phyloP scores from a whole-genome alignment of 2,329 filamentous ascomycete species.

The Malbranchea cinnamomea region DNA sequence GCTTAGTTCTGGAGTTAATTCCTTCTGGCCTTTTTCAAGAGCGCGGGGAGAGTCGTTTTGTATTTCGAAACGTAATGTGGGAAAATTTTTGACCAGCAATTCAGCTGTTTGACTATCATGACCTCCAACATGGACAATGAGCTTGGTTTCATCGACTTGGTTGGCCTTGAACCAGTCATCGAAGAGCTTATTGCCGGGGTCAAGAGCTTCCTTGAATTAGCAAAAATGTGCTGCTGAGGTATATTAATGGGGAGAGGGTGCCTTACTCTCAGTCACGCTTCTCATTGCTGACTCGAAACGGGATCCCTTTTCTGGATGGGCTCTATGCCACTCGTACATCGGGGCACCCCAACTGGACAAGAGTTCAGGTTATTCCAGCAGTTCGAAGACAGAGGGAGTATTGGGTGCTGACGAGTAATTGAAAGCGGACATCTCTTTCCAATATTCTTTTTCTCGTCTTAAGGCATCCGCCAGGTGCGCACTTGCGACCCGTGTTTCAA shows the following conservation, averaged over 20 bases:
- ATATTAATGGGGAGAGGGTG: no score
- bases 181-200: slow-evolving; percentile 8
- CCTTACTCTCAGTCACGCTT: slow-evolving; percentile 10
- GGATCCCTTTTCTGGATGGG: slow-evolving; percentile 9
- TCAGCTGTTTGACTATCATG: not conserved
- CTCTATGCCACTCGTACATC: slow-evolving; percentile 11
- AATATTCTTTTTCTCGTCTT: slow-evolving; percentile 6
- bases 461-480: slow-evolving; percentile 9
- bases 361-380: no score
- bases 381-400: not conserved
- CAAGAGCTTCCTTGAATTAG: slow-evolving; percentile 7
- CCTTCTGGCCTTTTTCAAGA: slow-evolving; percentile 1
- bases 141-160: not conserved
- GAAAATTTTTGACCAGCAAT: slow-evolving; percentile 3
- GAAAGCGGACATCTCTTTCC: slow-evolving; percentile 7
- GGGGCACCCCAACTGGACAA: slow-evolving; percentile 8
- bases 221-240: not conserved
- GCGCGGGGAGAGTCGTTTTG: slow-evolving; percentile 3
- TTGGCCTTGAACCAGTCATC: slow-evolving; percentile 6
- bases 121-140: slow-evolving; percentile 6
- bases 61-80: slow-evolving; percentile 3
- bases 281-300: slow-evolving; percentile 10
- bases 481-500: slow-evolving; percentile 10
- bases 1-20: not conserved
- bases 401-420: slow-evolving; percentile 6